A percentile compares a stretch with the other conserved stretches of the same genome.
phyloP scores from a whole-genome alignment of 2,329 filamentous ascomycete genomes.

The Colletotrichum melonis region DNA sequence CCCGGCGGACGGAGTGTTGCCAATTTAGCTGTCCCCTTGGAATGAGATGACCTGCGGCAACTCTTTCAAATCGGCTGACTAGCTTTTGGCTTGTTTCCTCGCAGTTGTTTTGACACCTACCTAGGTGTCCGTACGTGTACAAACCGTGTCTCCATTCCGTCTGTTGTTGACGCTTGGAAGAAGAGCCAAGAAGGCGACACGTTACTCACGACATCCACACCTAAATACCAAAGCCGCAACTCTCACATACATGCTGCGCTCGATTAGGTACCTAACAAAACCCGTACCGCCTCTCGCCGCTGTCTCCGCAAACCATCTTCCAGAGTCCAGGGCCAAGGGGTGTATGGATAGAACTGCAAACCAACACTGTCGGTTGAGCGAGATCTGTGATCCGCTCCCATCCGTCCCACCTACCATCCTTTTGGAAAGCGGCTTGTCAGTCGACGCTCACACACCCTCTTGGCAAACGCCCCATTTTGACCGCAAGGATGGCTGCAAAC shows the following conservation, averaged over 20 bases:
- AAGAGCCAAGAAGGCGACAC: neutral
- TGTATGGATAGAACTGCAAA: constrained; percentile 28
- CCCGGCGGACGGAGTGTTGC: neutral
- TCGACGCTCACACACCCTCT: constrained; percentile 11
- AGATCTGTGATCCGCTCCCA: constrained; percentile 35
- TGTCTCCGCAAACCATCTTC: constrained; percentile 13
- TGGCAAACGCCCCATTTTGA: neutral
- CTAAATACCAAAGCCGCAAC: neutral
- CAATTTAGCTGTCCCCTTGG: neutral
- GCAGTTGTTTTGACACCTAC: neutral
- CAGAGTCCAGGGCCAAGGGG: neutral
- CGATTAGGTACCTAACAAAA: neutral
- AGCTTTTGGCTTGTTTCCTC: constrained; percentile 1
- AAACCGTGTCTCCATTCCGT: neutral
- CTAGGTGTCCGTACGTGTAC: neutral
- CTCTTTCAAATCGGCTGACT: neutral
- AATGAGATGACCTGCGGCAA: neutral
- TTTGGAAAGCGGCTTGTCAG: constrained; percentile 33
- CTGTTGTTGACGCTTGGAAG: neutral
- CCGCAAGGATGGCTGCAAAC: constrained; percentile 34
- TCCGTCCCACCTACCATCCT: constrained; percentile 30
- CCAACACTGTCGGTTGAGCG: constrained; percentile 28
- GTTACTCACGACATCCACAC: constrained; percentile 9
- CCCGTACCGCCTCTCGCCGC: neutral
- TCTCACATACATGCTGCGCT: constrained; percentile 3